These are phyloP conservation scores for Trypanosoma mega DNA, from an alignment of 208 protist species.

Conservation along the genomic window DNA sequence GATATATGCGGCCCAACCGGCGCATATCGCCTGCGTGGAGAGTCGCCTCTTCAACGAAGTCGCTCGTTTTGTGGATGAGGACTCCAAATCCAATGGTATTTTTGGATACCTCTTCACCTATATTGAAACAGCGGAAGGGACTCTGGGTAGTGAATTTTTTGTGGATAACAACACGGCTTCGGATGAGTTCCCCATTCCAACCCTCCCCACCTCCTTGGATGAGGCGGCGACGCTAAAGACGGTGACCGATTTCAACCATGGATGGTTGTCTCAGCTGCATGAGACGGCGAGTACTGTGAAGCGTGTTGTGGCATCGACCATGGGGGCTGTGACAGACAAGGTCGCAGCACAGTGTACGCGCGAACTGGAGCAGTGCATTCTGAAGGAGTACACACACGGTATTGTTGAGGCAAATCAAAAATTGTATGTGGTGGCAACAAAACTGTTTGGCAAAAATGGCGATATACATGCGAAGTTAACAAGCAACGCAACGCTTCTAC, in stretches of 20 bases:
- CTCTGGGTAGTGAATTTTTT: conserved; percentile 51
- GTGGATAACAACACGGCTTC: not conserved
- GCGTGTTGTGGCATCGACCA: conserved; percentile 21
- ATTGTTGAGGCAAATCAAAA: conserved; percentile 51
- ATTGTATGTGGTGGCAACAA: conserved; percentile 31
- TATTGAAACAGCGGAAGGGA: conserved; percentile 23
- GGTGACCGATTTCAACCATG: conserved; percentile 35
- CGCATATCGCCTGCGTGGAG: conserved; percentile 34
- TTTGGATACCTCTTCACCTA: conserved; percentile 36
- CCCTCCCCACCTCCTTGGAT: conserved; percentile 28
- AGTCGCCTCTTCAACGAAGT: conserved; percentile 32
- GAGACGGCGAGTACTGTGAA: conserved; percentile 12
- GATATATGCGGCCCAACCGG: conserved; percentile 11
- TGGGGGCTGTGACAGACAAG: conserved; percentile 19
- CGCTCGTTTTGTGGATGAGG: conserved; percentile 36
- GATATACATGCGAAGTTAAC: conserved; percentile 53
- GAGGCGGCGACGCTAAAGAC: conserved; percentile 27
- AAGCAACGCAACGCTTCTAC: conserved; percentile 50
- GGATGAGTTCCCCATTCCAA: not conserved
- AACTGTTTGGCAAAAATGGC: conserved; percentile 40
- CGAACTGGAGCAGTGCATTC: conserved; percentile 30
- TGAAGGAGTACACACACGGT: conserved; percentile 28
- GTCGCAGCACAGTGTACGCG: not conserved
- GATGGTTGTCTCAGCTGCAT: conserved; percentile 33
- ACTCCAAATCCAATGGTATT: conserved; percentile 23